Evolutionary conservation across 2,329 filamentous ascomycete genomes (phyloP).

Genomic region (Colletotrichum orbiculare): DNA sequence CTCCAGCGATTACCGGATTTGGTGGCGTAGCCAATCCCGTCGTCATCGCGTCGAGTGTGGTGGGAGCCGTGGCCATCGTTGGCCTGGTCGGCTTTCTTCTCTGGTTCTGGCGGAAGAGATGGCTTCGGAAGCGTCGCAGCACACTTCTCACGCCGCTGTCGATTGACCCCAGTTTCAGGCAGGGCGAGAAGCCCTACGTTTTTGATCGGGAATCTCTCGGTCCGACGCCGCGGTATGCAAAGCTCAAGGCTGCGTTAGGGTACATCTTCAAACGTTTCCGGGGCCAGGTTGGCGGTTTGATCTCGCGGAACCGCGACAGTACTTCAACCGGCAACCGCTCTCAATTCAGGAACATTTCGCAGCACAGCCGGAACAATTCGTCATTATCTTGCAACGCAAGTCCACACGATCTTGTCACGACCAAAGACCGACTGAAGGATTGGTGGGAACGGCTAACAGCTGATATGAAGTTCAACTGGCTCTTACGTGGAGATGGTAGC

Average conservation of each 20-base stretch:
- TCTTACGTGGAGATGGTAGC: constrained; percentile 44
- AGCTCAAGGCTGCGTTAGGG: constrained; percentile 52
- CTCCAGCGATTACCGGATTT: constrained; percentile 39
- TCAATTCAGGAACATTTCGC: constrained; percentile 56
- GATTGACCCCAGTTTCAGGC: constrained; percentile 43
- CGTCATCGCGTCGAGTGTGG: constrained; percentile 62
- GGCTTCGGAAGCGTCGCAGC: constrained; percentile 55
- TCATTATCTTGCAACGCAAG: constrained; percentile 32
- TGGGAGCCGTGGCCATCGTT: constrained; percentile 60
- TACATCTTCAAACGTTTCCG: constrained; percentile 50
- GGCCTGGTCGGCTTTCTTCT: constrained; percentile 59
- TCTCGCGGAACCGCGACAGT: constrained; percentile 58
- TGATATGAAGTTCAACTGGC: constrained; percentile 52
- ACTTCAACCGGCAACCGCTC: constrained; percentile 44
- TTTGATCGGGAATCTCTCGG: constrained; percentile 61
- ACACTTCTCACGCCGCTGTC: constrained; percentile 62
- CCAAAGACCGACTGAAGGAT: constrained; percentile 54
- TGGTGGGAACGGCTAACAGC: constrained; percentile 59
- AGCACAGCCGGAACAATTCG: constrained; percentile 54
- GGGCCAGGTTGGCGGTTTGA: constrained; percentile 46
- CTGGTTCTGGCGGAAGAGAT: constrained; percentile 62
- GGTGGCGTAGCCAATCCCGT: constrained; percentile 47
- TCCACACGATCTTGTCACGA: constrained; percentile 40
- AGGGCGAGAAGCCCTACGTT: constrained; percentile 47
- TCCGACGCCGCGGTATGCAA: constrained; percentile 57